Percentiles rank a stretch among this genome's conserved stretches.
Conservation (phyloP, 768 basidiomycete genomes). For the Sporobolomyces phaffii region DNA sequence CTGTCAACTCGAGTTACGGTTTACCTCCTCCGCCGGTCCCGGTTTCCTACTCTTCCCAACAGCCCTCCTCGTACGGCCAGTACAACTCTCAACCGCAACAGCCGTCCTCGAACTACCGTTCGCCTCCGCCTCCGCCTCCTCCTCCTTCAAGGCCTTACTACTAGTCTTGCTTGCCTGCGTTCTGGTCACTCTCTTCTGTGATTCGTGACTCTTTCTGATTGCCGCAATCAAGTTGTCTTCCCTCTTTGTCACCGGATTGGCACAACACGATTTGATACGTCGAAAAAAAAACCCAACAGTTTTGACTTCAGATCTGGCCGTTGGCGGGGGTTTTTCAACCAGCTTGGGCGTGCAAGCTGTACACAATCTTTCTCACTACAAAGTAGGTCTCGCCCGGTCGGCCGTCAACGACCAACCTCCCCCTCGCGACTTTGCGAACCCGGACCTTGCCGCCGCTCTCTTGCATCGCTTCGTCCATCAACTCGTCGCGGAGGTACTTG, state of each 20-base stretch:
- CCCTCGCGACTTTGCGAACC: constrained; percentile 77
- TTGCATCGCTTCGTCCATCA: constrained; percentile 38
- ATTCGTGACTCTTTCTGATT: not conserved
- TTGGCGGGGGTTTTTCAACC: constrained; percentile 16
- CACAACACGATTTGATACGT: not conserved
- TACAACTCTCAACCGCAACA: constrained; percentile 14
- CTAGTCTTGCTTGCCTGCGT: not conserved
- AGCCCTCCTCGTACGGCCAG: not conserved
- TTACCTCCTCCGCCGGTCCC: constrained; percentile 26
- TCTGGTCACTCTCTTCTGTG: not conserved
- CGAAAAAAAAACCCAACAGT: not conserved
- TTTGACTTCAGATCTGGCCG: not conserved
- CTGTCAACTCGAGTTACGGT: not conserved
- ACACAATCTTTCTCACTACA: constrained; percentile 79
- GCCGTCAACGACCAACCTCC: constrained; percentile 83
- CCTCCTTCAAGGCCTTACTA: constrained; percentile 1
- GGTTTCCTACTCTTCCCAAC: constrained; percentile 19
- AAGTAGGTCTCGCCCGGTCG: constrained; percentile 83
- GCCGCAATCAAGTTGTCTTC: not conserved
- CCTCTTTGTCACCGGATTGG: no score
- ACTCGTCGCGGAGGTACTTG: constrained; percentile 35
- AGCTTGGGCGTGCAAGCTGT: constrained; percentile 76
- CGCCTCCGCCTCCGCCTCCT: not conserved
- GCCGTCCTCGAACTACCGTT: not conserved
- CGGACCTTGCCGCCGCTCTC: constrained; percentile 55